Base-by-base conservation (phyloP, 176 grass and related monocot genomes). In the Carex pumila region DNA sequence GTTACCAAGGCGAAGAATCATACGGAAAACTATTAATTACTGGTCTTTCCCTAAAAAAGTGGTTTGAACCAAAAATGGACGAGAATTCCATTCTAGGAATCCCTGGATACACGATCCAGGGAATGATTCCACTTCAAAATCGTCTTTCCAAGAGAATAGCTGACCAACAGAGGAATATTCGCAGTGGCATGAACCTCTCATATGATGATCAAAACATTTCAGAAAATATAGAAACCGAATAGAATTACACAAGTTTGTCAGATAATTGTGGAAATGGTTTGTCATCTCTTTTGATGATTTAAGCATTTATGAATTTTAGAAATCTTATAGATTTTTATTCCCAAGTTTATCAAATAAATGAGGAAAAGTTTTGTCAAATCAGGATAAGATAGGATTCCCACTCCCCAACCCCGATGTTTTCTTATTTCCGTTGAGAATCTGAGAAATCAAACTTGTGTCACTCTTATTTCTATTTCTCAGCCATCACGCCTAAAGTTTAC, bases 1-100 rank as follows among this genome's bases (percentile, higher is more conserved):
- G 80, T 70, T 94, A 98, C 67, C 90, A 94, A 82, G 95, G 95
- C 15, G 90, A 94, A 30, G 92, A 93, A 79, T 98, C 95, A 8
- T 88, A 91, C 39, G 95, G 95, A 57, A 94, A 89, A 82, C 85
- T 98, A 85, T 87, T 86, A 85, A 98, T 98, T 47, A 91, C 83
- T 8, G 95, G 95, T 78, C 89, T 98, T 61, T 84, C 91, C 75
- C 72, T 98, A 81, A 91, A 87, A 77, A 93, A 92, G 88, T 98
- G 95, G 95, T 94, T 93, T 83, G 92, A 89, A 72, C 92, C 92
- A 75, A 94, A 91, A 92, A 30, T 93, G 13, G 86, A 81, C 50
- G 79, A 81, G 59, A 81, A 71, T 80, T 84, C 86, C 41, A 68
- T 90, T 55, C 56, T 83, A 11, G 89, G 79, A 86, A 74, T 90